Base-by-base conservation (phyloP, 1,139 yeast genomes). In the Candida sp. region DNA sequence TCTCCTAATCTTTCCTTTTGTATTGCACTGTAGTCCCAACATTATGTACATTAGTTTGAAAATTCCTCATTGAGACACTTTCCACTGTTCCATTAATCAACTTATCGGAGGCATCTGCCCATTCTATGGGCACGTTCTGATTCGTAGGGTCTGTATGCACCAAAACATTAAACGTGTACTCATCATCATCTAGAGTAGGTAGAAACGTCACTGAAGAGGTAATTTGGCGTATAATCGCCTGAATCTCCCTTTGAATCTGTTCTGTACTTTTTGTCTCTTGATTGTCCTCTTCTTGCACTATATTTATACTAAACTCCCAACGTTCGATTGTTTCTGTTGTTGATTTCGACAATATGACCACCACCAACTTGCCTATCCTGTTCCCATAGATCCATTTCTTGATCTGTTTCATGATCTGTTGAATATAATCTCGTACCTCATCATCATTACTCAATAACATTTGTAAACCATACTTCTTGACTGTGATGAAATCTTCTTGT, bases 141-240 rank as follows among this genome's bases (percentile, higher is more conserved):
- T 60, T 45, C 34, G 79, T 79, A 2, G 84, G 84, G 51, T 85
- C 89, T 0, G 97, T 87, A 58, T 87, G 86, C 0, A 90, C 97
- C 47, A 90, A 69, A 1, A 91, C 95, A 56, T 87, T 90, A 63
- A 91, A 90, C 0, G 97, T 87, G 55, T 86, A 83, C 22, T 79
- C 80, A 33, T 77, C 83, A 35, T 79, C 84, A 11, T 83, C 80
- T 36, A 91, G 66, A 25, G 86, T 77, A 0, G 98, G 98, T 43
- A 91, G 70, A 58, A 89, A 89, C 0, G 96, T 82, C 1, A 87
- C 88, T 42, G 95, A 85, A 1, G 96, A 89, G 0, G 96, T 89
- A 43, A 91, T 87, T 57, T 91, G 98, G 39, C 97, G 78, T 39
- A 91, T 82, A 21, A 91, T 83, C 0, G 93, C 82, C 58, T 89